These are phyloP conservation scores for Ogataea dorogensis DNA, from an alignment of 805 yeast genomes.

Conservation along the genomic window DNA sequence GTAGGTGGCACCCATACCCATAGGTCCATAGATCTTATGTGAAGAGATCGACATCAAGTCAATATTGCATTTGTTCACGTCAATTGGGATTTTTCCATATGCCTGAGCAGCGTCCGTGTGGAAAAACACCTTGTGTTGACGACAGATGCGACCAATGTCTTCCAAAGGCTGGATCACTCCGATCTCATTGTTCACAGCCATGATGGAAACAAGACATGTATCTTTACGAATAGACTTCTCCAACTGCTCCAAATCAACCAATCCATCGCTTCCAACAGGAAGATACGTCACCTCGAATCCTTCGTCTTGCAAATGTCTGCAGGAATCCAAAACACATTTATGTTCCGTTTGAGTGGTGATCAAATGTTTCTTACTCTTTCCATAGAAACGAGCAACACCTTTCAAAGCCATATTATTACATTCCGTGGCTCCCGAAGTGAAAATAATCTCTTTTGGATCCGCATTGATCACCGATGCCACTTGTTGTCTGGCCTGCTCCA, in stretches of 20 bases:
- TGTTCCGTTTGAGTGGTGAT: slow-evolving; percentile 97
- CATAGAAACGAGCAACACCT: slow-evolving; percentile 94
- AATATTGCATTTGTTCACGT: slow-evolving; percentile 89
- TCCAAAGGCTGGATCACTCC: slow-evolving; percentile 96
- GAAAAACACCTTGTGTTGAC: slow-evolving; percentile 86
- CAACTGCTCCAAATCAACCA: slow-evolving; percentile 72
- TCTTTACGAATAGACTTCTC: slow-evolving; percentile 85
- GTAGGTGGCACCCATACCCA: slow-evolving; percentile 93
- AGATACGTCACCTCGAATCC: slow-evolving; percentile 95
- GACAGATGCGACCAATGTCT: slow-evolving; percentile 87
- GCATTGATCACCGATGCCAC: slow-evolving; percentile 86
- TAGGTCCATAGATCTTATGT: slow-evolving; percentile 97
- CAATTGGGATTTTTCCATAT: slow-evolving; percentile 87
- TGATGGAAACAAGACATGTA: slow-evolving; percentile 84
- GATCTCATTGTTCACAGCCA: slow-evolving; percentile 98
- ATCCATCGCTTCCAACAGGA: slow-evolving; percentile 78
- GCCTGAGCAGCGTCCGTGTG: slow-evolving; percentile 99
- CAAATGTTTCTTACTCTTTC: slow-evolving; percentile 85
- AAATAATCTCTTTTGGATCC: slow-evolving; percentile 93
- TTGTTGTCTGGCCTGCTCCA: slow-evolving; percentile 80
- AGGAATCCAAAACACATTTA: slow-evolving; percentile 97
- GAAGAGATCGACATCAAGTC: slow-evolving; percentile 93
- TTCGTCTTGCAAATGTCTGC: slow-evolving; percentile 91
- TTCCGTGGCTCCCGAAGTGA: slow-evolving; percentile 98
- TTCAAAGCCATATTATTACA: slow-evolving; percentile 92